Percentiles rank a stretch among this genome's conserved stretches.
These are phyloP conservation scores for Solanum arcanum DNA, from an alignment of 257 asterid species.

Conservation along the genomic window DNA sequence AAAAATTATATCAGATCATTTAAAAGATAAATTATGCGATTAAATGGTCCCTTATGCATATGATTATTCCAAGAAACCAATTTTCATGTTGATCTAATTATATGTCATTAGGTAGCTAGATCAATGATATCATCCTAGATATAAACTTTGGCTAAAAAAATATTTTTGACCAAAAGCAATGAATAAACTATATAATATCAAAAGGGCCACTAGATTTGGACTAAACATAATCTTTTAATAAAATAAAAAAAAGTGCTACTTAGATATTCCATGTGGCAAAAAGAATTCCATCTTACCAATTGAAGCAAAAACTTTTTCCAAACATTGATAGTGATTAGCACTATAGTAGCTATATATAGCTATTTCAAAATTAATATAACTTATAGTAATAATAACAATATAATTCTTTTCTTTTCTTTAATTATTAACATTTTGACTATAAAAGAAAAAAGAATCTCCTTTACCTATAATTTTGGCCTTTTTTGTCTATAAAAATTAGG, in stretches of 20 bases:
- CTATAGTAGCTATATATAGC: neutral
- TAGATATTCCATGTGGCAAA: neutral
- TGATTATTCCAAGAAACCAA: neutral
- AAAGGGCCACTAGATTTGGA: neutral
- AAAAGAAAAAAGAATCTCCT: neutral
- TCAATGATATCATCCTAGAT: neutral
- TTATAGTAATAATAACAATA: neutral
- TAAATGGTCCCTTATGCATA: neutral
- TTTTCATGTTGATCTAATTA: neutral
- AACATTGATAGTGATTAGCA: conserved; percentile 24
- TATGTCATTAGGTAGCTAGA: neutral
- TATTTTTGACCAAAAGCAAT: neutral
- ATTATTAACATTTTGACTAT: neutral
- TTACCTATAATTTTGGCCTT: neutral
- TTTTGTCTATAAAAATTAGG: neutral
- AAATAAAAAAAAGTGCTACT: neutral
- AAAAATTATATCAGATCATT: neutral
- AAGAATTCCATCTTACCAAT: neutral
- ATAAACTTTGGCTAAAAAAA: neutral
- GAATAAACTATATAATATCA: neutral
- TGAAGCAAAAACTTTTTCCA: conserved; percentile 1
- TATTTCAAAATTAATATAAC: neutral
- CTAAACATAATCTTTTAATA: neutral
- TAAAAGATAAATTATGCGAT: neutral
- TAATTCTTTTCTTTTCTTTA: neutral